Evolutionary conservation across 148 eudicot species (phyloP).

Genomic region (Oxyria digyna): DNA sequence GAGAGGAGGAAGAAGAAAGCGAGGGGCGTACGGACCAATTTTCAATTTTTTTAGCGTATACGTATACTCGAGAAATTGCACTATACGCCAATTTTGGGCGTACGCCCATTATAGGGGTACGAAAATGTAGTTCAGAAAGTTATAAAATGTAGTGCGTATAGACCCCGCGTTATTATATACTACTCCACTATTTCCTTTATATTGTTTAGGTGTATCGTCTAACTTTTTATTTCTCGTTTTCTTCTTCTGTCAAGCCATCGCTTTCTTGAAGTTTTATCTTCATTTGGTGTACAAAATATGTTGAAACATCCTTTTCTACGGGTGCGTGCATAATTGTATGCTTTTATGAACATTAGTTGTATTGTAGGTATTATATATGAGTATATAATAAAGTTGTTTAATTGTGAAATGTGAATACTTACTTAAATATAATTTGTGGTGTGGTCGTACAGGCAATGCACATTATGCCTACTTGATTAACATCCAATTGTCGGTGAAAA

Average conservation of each 20-base stretch:
- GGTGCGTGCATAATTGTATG: neutral
- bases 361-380: neutral
- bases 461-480: slow-evolving; percentile 12
- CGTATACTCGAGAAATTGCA: too few relatives aligned
- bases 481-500: slow-evolving; percentile 21
- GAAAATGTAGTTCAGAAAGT: too few relatives aligned
- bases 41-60: too few relatives aligned
- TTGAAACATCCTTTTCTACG: neutral
- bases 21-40: too few relatives aligned
- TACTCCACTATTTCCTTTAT: too few relatives aligned
- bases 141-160: too few relatives aligned
- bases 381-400: too few relatives aligned
- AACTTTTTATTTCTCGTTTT: neutral
- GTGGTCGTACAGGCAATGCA: slow-evolving; percentile 13
- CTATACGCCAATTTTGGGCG: too few relatives aligned
- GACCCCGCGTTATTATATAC: too few relatives aligned
- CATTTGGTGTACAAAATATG: neutral
- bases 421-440: neutral
- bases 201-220: neutral
- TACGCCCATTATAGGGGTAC: too few relatives aligned
- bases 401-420: neutral
- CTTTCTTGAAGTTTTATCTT: neutral
- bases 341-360: neutral
- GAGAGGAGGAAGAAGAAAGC: too few relatives aligned
- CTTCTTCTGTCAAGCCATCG: neutral